Evolutionary conservation across 1,284 basidiomycete species (phyloP).

Genomic region (Neolentinus lepideus): DNA sequence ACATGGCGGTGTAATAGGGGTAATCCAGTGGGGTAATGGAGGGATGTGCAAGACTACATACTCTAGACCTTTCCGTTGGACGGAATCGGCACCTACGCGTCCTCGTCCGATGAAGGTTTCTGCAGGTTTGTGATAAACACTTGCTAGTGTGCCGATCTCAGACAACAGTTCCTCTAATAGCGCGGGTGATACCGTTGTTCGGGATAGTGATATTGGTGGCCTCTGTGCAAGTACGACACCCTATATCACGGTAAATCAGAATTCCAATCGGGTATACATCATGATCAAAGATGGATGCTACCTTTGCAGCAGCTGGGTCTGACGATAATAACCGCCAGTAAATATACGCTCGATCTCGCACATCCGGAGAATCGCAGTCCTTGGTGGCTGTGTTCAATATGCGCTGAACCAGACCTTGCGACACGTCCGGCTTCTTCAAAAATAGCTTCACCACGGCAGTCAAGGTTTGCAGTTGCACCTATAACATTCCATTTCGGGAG

Average conservation of each 20-base stretch:
- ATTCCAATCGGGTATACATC: not conserved
- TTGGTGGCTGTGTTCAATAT: conserved; percentile 93
- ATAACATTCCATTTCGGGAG: conserved; percentile 19
- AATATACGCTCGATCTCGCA: conserved; percentile 94
- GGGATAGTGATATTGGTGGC: conserved; percentile 90
- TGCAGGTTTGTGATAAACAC: conserved; percentile 94
- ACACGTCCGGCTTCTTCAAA: conserved; percentile 88
- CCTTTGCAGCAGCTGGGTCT: conserved; percentile 92
- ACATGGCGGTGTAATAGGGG: not conserved
- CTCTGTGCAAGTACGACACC: conserved; percentile 87
- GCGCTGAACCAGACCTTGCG: conserved; percentile 85
- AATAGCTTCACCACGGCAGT: conserved; percentile 97
- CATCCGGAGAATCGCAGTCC: conserved; percentile 94
- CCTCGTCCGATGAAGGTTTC: conserved; percentile 88
- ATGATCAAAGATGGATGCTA: conserved; percentile 21
- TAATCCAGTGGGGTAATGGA: not conserved
- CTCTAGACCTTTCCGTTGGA: conserved; percentile 69
- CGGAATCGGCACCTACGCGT: conserved; percentile 77
- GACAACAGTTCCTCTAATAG: conserved; percentile 91
- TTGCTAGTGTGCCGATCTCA: conserved; percentile 83
- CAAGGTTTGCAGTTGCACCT: conserved; percentile 92
- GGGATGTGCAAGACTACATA: conserved; percentile 16
- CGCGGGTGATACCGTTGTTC: conserved; percentile 84
- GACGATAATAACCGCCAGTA: conserved; percentile 94
- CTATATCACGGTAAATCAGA: conserved; percentile 30